Evolutionary conservation across 441 rosid species (phyloP), one percentile per base, ranked within the genome.

Genomic region (Bruguiera hainesii): DNA sequence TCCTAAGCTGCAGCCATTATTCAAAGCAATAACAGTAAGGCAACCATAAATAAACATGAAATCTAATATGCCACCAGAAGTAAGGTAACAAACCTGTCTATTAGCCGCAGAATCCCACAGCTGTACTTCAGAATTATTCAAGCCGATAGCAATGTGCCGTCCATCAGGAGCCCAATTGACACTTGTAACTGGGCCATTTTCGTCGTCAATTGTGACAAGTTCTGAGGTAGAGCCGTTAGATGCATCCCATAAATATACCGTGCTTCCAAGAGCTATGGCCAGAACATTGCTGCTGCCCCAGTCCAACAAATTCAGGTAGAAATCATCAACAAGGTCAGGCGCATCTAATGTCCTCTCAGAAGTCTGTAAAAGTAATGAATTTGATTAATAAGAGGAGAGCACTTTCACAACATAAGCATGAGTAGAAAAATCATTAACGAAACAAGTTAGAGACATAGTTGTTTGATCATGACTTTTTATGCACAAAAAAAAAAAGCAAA

Each of bases 81-180:
- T 23, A 23, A 42, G 65, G 21, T 7, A 5, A 52, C 66, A 26
- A 50, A 84, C 85, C 79, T 72, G 83, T 71, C 72, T 75, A 75
- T 78, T 77, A 50, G 85, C 55, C 48, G 60, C 48, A 28, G 77
- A 81, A 67, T 89, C 91, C 93, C 93, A 89, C 0, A 87, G 48
- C 70, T 87, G 93, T 13, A 87, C 91, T 33, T 33, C 37, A 33
- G 37, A 33, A 33, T 33, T 33, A 33, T 33, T 33, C 37, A 33
- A 33, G 37, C 95, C 93, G 46, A 90, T 13, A 0, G 91, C 93
- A 39, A 88, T 66, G 67, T 82, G 84, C 20, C 80, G 81, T 10
- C 93, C 97, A 77, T 90, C 93, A 13, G 87, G 85, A 42, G 91
- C 95, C 97, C 95, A 89, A 52, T 63, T 84, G 52, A 90, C 70